Evolutionary conservation across 2,329 filamentous ascomycete genomes (phyloP).

Genomic region (Pyrenophora seminiperda): DNA sequence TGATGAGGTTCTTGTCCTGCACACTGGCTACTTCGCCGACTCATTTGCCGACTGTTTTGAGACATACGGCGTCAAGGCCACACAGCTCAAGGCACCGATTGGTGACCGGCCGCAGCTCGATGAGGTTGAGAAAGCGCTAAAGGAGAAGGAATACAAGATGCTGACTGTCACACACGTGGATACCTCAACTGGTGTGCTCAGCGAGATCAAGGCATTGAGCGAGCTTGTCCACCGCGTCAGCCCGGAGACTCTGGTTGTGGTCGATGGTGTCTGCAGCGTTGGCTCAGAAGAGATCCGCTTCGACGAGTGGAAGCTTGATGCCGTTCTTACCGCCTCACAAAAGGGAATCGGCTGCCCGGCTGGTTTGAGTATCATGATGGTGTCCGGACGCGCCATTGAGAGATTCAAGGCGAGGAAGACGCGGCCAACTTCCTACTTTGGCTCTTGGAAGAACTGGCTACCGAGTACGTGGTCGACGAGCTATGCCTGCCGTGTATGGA

Average conservation of each 20-base stretch:
- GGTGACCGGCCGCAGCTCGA: slow-evolving; percentile 84
- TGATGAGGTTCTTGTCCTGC: slow-evolving; percentile 88
- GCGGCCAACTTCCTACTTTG: slow-evolving; percentile 87
- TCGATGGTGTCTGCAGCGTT: slow-evolving; percentile 97
- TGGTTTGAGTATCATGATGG: slow-evolving; percentile 92
- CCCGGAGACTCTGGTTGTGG: slow-evolving; percentile 87
- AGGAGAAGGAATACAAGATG: slow-evolving; percentile 90
- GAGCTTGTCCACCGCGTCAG: slow-evolving; percentile 84
- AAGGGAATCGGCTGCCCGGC: slow-evolving; percentile 97
- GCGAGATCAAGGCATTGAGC: slow-evolving; percentile 82
- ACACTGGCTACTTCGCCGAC: slow-evolving; percentile 97
- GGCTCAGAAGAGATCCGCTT: slow-evolving; percentile 95
- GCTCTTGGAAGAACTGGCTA: slow-evolving; percentile 95
- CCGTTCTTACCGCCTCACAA: slow-evolving; percentile 90
- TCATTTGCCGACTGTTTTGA: slow-evolving; percentile 90
- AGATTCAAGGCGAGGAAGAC: slow-evolving; percentile 79
- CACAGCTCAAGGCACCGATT: slow-evolving; percentile 86
- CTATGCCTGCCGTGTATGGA: background rate
- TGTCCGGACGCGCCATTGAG: slow-evolving; percentile 85
- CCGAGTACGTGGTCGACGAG: slow-evolving; percentile 63
- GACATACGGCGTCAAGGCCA: slow-evolving; percentile 88
- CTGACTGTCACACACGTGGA: slow-evolving; percentile 97
- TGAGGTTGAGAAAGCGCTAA: slow-evolving; percentile 86
- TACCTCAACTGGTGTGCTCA: slow-evolving; percentile 94
- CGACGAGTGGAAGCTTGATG: slow-evolving; percentile 92